These are phyloP conservation scores for Coelastrella sp. DNA, from an alignment of 139 green algal species.

Conservation along the genomic window DNA sequence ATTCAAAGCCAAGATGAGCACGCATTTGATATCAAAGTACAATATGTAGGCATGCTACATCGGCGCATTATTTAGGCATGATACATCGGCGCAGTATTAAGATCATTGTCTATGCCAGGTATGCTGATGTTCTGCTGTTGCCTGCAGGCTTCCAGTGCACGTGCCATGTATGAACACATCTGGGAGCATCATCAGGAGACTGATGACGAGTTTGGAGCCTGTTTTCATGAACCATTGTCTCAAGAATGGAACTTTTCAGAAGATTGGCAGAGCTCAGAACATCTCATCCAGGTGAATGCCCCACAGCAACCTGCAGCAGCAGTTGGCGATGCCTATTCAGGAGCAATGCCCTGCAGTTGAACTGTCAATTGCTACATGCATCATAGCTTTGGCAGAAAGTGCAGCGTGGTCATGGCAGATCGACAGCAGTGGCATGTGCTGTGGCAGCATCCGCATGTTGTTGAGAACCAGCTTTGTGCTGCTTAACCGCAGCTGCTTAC, in stretches of 20 bases:
- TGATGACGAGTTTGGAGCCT: not conserved
- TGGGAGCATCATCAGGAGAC: not conserved
- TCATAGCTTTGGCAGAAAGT: too few species aligned
- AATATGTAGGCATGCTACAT: too few species aligned
- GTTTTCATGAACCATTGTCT: not conserved
- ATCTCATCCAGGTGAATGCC: not conserved
- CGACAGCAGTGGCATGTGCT: too few species aligned
- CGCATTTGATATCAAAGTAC: too few species aligned
- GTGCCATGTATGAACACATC: not conserved
- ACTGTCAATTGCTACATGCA: not conserved
- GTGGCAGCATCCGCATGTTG: too few species aligned
- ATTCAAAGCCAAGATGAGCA: too few species aligned
- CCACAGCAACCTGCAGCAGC: not conserved
- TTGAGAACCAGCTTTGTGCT: not conserved
- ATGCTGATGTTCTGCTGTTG: not conserved
- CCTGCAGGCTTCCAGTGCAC: not conserved
- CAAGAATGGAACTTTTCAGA: not conserved
- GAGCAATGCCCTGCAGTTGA: too few species aligned
- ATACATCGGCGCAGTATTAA: too few species aligned
- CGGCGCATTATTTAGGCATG: too few species aligned
- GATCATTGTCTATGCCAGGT: too few species aligned
- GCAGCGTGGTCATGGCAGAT: too few species aligned
- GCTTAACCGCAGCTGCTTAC: not conserved
- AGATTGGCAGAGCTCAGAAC: not conserved
- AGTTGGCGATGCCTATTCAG: not conserved